A percentile compares a stretch with the other conserved stretches of the same genome.
Evolutionary conservation across 2,329 filamentous ascomycete genomes (phyloP).

Genomic region (Coleophoma crateriformis): DNA sequence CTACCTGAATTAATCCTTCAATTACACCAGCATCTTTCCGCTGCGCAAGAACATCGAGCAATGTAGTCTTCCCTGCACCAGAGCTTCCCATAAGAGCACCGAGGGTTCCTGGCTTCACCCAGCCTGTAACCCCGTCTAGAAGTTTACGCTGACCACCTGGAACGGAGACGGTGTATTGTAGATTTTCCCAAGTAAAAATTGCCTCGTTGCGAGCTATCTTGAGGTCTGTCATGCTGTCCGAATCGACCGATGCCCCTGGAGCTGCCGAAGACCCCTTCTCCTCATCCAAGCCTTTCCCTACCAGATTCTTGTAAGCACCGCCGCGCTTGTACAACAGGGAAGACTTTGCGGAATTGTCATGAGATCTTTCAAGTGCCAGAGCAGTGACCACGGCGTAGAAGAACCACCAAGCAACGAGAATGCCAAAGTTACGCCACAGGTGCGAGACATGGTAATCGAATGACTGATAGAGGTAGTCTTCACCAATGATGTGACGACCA

Average conservation of each 20-base stretch:
- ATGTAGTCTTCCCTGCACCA: conserved; percentile 79
- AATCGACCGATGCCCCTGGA: neutral
- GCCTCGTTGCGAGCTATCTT: neutral
- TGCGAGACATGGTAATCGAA: conserved; percentile 51
- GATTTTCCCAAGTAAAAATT: conserved; percentile 59
- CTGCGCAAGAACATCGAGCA: conserved; percentile 70
- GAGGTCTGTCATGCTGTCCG: neutral
- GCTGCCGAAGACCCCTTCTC: neutral
- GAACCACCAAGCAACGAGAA: conserved; percentile 43
- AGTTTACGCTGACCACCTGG: conserved; percentile 57
- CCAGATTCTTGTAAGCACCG: too few relatives aligned
- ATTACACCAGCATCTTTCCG: conserved; percentile 75
- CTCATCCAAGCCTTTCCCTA: neutral
- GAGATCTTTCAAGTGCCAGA: neutral
- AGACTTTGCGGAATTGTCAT: neutral
- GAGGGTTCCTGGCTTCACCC: conserved; percentile 63
- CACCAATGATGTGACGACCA: conserved; percentile 44
- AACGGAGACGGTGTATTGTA: conserved; percentile 73
- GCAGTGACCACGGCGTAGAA: conserved; percentile 41
- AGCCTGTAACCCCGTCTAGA: conserved; percentile 60
- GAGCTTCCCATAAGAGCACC: conserved; percentile 62
- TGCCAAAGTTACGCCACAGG: conserved; percentile 54
- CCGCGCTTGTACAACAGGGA: neutral
- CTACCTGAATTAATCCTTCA: conserved; percentile 70
- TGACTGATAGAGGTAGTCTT: conserved; percentile 47